Conservation (phyloP, 2,329 filamentous ascomycete genomes). For the Phialophora tarda region DNA sequence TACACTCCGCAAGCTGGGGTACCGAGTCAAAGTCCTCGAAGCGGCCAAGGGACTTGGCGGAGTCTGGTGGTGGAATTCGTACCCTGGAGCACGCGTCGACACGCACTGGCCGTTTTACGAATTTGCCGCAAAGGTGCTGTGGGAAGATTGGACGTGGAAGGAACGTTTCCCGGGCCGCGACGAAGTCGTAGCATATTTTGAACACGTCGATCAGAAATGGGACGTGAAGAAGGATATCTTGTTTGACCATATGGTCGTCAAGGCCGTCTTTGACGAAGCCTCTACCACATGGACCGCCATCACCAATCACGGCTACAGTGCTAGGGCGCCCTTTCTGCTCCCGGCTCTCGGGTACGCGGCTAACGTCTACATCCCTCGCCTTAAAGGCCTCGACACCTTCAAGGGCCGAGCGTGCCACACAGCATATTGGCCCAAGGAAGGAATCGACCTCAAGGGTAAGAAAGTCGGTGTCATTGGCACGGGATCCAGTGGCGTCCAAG, state of each 20-base stretch:
- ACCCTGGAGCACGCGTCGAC: too few relatives aligned
- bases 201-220: slow-evolving; percentile 21
- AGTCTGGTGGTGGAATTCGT: slow-evolving; percentile 34
- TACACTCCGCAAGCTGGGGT: slow-evolving; percentile 55
- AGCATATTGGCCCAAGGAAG: slow-evolving; percentile 60
- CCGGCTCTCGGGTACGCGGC: slow-evolving; percentile 59
- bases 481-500: slow-evolving; percentile 64
- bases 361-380: slow-evolving; percentile 64
- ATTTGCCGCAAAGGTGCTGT: too few relatives aligned
- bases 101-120: too few relatives aligned
- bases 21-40: slow-evolving; percentile 59
- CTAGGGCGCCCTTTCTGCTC: slow-evolving; percentile 37
- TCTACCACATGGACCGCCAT: slow-evolving; percentile 51
- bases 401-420: slow-evolving; percentile 64
- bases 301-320: slow-evolving; percentile 46
- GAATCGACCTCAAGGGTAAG: slow-evolving; percentile 62
- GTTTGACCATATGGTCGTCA: slow-evolving; percentile 45
- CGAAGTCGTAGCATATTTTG: slow-evolving; percentile 23
- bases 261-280: slow-evolving; percentile 47
- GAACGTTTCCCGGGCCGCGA: slow-evolving; percentile 17
- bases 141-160: too few relatives aligned
- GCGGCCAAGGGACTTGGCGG: slow-evolving; percentile 53
- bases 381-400: slow-evolving; percentile 63
- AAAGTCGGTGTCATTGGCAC: slow-evolving; percentile 67
- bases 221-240: slow-evolving; percentile 21